phyloP scores from a whole-genome alignment of 1,284 basidiomycete genomes.

The Exobasidium rhododendri region DNA sequence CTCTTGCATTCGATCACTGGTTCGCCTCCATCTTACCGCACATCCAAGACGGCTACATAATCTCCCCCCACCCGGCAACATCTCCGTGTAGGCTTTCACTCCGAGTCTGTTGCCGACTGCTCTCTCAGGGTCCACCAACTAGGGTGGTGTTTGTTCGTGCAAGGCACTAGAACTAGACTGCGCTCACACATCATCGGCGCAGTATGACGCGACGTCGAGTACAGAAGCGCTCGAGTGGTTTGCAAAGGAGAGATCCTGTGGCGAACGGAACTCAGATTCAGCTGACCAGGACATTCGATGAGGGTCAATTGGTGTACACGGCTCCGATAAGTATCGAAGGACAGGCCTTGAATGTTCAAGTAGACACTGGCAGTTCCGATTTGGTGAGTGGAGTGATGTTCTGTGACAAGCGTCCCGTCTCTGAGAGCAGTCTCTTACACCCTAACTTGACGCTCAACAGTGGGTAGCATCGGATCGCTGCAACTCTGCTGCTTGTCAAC shows the following conservation, averaged over 20 bases:
- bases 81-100: too few relatives aligned
- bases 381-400: slow-evolving; percentile 16
- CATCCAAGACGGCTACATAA: too few relatives aligned
- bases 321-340: slow-evolving; percentile 31
- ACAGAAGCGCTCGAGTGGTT: too few relatives aligned
- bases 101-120: too few relatives aligned
- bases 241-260: slow-evolving; percentile 3
- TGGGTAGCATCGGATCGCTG: slow-evolving; percentile 42
- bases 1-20: too few relatives aligned
- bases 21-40: too few relatives aligned
- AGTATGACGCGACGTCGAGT: too few relatives aligned
- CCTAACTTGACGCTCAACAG: slow-evolving; percentile 1
- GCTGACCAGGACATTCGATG: slow-evolving; percentile 27
- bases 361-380: slow-evolving; percentile 44
- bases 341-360: slow-evolving; percentile 34
- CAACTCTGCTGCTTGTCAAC: slow-evolving; percentile 26
- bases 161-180: too few relatives aligned
- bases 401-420: slow-evolving; percentile 1
- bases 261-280: slow-evolving; percentile 34
- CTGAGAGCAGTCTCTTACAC: neutral
- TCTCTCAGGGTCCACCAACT: too few relatives aligned
- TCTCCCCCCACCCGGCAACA: too few relatives aligned
- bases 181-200: too few relatives aligned
- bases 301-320: slow-evolving; percentile 40
- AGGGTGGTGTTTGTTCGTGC: too few relatives aligned